A percentile compares a stretch with the other conserved stretches of the same genome.
phyloP scores from a whole-genome alignment of 169 alveolate species.

The Cryptosporidium ubiquitum region DNA sequence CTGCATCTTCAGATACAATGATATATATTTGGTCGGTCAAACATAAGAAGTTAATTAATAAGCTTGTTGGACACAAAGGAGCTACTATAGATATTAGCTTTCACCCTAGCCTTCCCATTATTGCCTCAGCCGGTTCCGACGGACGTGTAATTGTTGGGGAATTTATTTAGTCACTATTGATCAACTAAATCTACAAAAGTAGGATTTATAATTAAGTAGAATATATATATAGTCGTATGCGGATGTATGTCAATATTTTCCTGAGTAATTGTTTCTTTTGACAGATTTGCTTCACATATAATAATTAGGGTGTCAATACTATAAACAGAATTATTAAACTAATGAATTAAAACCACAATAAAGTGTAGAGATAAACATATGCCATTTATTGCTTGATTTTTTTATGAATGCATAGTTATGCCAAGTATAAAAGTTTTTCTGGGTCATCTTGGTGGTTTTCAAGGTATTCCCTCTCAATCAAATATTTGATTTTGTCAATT shows the following conservation, averaged over 20 bases:
- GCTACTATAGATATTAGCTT: slow-evolving; percentile 63
- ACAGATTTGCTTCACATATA: neutral
- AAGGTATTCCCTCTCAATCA: slow-evolving; percentile 55
- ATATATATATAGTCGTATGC: neutral
- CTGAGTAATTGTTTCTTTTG: neutral
- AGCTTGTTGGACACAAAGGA: slow-evolving; percentile 53
- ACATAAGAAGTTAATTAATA: slow-evolving; percentile 40
- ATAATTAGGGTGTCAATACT: neutral
- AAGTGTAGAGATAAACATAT: too few species aligned
- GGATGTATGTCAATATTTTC: neutral
- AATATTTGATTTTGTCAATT: slow-evolving; percentile 11
- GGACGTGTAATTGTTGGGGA: slow-evolving; percentile 56
- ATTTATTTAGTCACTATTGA: neutral
- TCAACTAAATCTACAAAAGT: neutral
- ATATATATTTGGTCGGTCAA: slow-evolving; percentile 64
- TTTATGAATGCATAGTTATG: neutral
- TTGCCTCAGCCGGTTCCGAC: slow-evolving; percentile 69
- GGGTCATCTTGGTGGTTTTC: slow-evolving; percentile 48
- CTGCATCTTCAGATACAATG: slow-evolving; percentile 58
- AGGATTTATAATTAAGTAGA: neutral
- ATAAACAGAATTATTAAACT: too few species aligned
- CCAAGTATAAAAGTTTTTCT: neutral
- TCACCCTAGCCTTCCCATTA: slow-evolving; percentile 62
- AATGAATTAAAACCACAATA: neutral
- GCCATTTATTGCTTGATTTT: neutral